phyloP scores from a whole-genome alignment of 2,329 filamentous ascomycete species.

The Arachnopeziza araneosa region DNA sequence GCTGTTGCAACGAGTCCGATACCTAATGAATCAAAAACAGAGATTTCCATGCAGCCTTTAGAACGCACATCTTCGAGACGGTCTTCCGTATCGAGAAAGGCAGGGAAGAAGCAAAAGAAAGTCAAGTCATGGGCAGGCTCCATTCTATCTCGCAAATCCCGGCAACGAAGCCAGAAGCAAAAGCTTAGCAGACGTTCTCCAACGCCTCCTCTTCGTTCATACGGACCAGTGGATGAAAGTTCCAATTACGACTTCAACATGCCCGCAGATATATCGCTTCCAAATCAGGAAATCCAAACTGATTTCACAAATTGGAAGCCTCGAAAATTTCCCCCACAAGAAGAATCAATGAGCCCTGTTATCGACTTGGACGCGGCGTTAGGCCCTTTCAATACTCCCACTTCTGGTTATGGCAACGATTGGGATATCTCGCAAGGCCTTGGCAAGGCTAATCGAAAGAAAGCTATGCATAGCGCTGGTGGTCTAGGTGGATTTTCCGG shows the following conservation, averaged over 20 bases:
- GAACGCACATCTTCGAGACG: slow-evolving; percentile 23
- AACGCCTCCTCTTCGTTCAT: slow-evolving; percentile 37
- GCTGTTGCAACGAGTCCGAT: slow-evolving; percentile 5
- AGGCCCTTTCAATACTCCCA: slow-evolving; percentile 82
- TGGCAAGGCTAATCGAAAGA: slow-evolving; percentile 44
- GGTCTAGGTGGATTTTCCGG: slow-evolving; percentile 63
- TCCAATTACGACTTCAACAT: slow-evolving; percentile 19
- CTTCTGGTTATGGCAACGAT: slow-evolving; percentile 51
- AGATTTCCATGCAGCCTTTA: slow-evolving; percentile 21
- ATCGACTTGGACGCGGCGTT: slow-evolving; percentile 93
- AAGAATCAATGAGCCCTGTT: slow-evolving; percentile 69
- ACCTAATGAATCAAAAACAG: slow-evolving; percentile 1
- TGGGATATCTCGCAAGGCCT: slow-evolving; percentile 62
- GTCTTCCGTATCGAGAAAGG: slow-evolving; percentile 27
- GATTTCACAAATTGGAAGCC: slow-evolving; percentile 35
- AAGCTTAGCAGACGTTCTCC: slow-evolving; percentile 36
- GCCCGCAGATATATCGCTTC: slow-evolving; percentile 5
- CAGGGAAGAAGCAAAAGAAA: slow-evolving; percentile 59
- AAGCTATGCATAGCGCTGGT: slow-evolving; percentile 71
- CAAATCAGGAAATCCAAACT: slow-evolving; percentile 18
- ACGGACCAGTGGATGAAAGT: slow-evolving; percentile 24
- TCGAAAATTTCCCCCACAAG: slow-evolving; percentile 33
- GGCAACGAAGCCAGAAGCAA: slow-evolving; percentile 38
- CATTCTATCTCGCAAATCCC: slow-evolving; percentile 44
- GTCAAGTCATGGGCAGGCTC: slow-evolving; percentile 59